Evolutionary conservation across 2,329 filamentous ascomycete species (phyloP).

Genomic region (Colletotrichum sp.): DNA sequence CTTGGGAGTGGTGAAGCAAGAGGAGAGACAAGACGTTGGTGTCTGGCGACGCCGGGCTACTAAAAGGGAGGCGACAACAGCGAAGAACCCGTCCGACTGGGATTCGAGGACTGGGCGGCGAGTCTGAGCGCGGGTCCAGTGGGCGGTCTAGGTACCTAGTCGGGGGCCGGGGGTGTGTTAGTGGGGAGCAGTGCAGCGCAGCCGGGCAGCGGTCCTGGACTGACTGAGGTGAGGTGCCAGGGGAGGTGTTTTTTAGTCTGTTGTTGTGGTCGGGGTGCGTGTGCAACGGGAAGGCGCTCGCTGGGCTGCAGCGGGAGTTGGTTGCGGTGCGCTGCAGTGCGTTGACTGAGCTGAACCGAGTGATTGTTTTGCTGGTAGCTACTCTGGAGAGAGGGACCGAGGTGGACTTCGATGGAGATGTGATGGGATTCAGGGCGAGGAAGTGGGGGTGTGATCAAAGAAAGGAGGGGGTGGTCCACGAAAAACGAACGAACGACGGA

Average conservation of each 20-base stretch:
- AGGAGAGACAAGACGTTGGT: conserved; percentile 22
- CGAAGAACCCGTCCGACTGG: conserved; percentile 13
- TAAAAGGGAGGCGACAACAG: conserved; percentile 16
- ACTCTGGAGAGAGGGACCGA: background rate
- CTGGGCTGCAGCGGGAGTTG: background rate
- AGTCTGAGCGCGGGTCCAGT: conserved; percentile 10
- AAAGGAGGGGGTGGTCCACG: background rate
- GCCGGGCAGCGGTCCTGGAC: background rate
- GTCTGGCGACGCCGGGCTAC: conserved; percentile 18
- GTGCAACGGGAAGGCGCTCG: background rate
- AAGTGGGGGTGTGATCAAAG: conserved; percentile 6
- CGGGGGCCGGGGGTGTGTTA: background rate
- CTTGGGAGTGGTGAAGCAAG: conserved; percentile 23
- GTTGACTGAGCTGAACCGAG: background rate
- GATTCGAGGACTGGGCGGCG: conserved; percentile 11
- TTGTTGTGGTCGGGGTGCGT: background rate
- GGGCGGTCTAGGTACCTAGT: background rate
- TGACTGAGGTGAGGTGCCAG: background rate
- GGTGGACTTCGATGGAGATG: background rate
- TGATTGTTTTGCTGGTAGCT: background rate
- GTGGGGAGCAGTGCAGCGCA: background rate
- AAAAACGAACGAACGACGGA: background rate
- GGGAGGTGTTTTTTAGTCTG: background rate
- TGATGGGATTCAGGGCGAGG: background rate
- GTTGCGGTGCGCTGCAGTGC: background rate